Conservation (phyloP, 2,329 filamentous ascomycete species). For the Colletotrichum sp. region DNA sequence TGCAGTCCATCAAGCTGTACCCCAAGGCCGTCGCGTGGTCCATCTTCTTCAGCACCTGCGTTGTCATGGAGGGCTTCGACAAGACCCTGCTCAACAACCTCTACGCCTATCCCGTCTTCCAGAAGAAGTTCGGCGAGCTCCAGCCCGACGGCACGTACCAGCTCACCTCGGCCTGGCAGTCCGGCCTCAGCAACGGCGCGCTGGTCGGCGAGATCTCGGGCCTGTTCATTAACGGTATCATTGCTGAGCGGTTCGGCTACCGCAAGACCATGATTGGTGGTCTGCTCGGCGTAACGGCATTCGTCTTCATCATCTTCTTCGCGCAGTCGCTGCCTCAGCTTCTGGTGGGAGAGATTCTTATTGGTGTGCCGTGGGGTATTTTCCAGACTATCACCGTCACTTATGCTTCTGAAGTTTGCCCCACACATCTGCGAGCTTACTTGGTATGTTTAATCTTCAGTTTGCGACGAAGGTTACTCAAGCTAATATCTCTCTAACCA, state of each 20-base stretch:
- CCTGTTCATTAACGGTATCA: slow-evolving; percentile 51
- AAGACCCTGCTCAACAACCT: slow-evolving; percentile 19
- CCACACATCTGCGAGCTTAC: slow-evolving; percentile 51
- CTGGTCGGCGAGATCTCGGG: slow-evolving; percentile 55
- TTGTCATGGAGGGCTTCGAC: slow-evolving; percentile 41
- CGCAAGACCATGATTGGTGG: slow-evolving; percentile 51
- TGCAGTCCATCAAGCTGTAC: slow-evolving; percentile 45
- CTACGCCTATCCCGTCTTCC: slow-evolving; percentile 31
- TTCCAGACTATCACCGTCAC: slow-evolving; percentile 52
- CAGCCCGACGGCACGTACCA: slow-evolving; percentile 44
- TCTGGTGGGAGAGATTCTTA: slow-evolving; percentile 49
- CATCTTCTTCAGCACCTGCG: slow-evolving; percentile 43
- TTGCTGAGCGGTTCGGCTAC: slow-evolving; percentile 52
- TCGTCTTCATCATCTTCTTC: slow-evolving; percentile 57
- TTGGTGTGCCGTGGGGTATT: slow-evolving; percentile 51
- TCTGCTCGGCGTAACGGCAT: slow-evolving; percentile 40
- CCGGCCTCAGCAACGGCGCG: slow-evolving; percentile 52
- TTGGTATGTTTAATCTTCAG: slow-evolving; percentile 36
- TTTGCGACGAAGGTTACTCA: not conserved
- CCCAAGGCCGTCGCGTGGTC: slow-evolving; percentile 48
- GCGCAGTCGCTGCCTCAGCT: slow-evolving; percentile 43
- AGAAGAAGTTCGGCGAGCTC: slow-evolving; percentile 40
- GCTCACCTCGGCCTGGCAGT: slow-evolving; percentile 54
- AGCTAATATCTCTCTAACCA: slow-evolving; percentile 28
- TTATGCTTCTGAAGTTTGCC: slow-evolving; percentile 54